These are phyloP conservation scores for Hypomontagnella submonticulosa DNA, from an alignment of 495 filamentous ascomycete species.

Conservation along the genomic window DNA sequence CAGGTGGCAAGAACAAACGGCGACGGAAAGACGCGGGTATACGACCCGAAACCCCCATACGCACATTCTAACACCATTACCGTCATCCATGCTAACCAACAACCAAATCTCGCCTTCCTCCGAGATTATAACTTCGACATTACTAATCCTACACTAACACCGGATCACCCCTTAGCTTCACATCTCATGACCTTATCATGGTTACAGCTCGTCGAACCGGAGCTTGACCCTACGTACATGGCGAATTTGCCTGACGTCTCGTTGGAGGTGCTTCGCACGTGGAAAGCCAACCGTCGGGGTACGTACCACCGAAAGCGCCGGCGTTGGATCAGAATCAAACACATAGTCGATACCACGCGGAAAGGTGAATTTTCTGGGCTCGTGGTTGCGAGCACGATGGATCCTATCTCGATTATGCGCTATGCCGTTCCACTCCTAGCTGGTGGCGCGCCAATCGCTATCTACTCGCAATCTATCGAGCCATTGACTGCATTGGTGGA, in stretches of 20 bases:
- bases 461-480: slow-evolving; percentile 84
- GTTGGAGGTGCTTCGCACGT: slow-evolving; percentile 64
- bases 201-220: slow-evolving; percentile 85
- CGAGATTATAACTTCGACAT: slow-evolving; percentile 87
- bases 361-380: slow-evolving; percentile 84
- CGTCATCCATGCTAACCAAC: slow-evolving; percentile 84
- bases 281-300: slow-evolving; percentile 81
- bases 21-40: slow-evolving; percentile 45
- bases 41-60: slow-evolving; percentile 55
- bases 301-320: slow-evolving; percentile 86
- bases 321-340: slow-evolving; percentile 75
- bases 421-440: slow-evolving; percentile 79
- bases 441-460: slow-evolving; percentile 84
- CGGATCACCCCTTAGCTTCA: slow-evolving; percentile 77
- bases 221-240: slow-evolving; percentile 73
- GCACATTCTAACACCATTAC: slow-evolving; percentile 85
- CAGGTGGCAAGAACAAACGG: slow-evolving; percentile 21
- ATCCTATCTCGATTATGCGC: slow-evolving; percentile 77
- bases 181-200: slow-evolving; percentile 87
- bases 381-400: slow-evolving; percentile 81
- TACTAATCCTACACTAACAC: slow-evolving; percentile 67
- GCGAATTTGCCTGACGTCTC: slow-evolving; percentile 65
- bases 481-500: slow-evolving; percentile 79
- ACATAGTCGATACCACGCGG: slow-evolving; percentile 76
- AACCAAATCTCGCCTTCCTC: slow-evolving; percentile 87